These are phyloP conservation scores for Pseudofabraea citricarpa DNA, from an alignment of 2,329 filamentous ascomycete species.

Conservation along the genomic window DNA sequence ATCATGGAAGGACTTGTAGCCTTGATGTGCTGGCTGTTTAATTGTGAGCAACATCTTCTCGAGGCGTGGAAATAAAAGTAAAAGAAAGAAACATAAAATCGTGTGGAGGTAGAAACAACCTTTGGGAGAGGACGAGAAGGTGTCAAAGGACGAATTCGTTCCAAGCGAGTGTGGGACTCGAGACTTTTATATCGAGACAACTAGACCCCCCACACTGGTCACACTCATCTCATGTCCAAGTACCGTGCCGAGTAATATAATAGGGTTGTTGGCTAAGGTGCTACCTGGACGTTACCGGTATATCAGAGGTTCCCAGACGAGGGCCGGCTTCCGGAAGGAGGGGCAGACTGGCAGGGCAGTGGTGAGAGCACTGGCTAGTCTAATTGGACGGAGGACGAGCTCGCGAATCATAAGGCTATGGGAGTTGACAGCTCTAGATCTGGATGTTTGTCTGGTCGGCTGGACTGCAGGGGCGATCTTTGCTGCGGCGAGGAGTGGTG, in stretches of 20 bases:
- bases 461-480: constrained; percentile 23
- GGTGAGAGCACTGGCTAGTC: too few species aligned
- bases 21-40: constrained; percentile 41
- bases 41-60: constrained; percentile 46
- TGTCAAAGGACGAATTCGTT: constrained; percentile 13
- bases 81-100: constrained; percentile 23
- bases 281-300: constrained; percentile 9
- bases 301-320: constrained; percentile 16
- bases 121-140: constrained; percentile 17
- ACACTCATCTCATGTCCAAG: constrained; percentile 15
- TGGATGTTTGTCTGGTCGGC: constrained; percentile 13
- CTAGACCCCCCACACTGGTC: constrained; percentile 21
- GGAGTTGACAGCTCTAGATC: constrained; percentile 18
- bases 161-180: constrained; percentile 17
- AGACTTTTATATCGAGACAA: constrained; percentile 22
- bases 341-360: too few species aligned
- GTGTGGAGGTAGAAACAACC: constrained; percentile 18
- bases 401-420: constrained; percentile 22
- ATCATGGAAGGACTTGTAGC: constrained; percentile 42
- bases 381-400: constrained; percentile 18
- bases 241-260: constrained; percentile 21
- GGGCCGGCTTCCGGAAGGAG: constrained; percentile 17
- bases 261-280: constrained; percentile 9
- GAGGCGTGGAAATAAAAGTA: constrained; percentile 23
- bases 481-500: constrained; percentile 9